Evolutionary conservation across 1,284 basidiomycete species (phyloP), one percentile per base, ranked within the genome.

Genomic region (Ustilago lituana): DNA sequence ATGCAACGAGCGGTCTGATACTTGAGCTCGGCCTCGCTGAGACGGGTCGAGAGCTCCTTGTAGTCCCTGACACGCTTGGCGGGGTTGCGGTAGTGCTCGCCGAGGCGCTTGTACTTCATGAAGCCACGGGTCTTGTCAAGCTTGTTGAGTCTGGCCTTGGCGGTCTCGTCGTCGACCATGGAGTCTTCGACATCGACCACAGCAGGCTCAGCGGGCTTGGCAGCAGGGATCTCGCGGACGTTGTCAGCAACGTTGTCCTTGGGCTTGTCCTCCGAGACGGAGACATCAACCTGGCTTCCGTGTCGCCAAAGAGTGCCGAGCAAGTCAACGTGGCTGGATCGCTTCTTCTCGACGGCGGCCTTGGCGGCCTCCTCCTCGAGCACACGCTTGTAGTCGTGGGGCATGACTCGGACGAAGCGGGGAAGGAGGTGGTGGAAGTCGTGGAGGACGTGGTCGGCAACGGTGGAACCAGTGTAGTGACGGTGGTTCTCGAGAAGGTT

Each of bases 71-170:
- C 55, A 29, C 78, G 78, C 63, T 74, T 77, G 47, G 61, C 46
- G 3, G 78, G 66, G 40, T 53, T 69, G 45, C 78, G 76, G 77
- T 80, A 80, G 57, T 77, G 67, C 69, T 80, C 78, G 44, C 65
- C 72, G 20, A 76, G 75, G 46, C 78, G 75, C 65, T 76, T 74
- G 77, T 80, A 80, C 75, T 79, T 79, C 75, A 77, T 80, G 66
- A 80, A 80, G 58, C 78, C 78, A 27, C 77, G 75, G 27, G 61
- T 67, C 71, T 80, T 80, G 77, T 80, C 78, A 46, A 80, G 66
- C 76, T 80, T 80, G 51, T 51, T 59, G 44, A 78, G 57, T 37
- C 74, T 61, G 23, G 75, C 68, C 64, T 74, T 72, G 46, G 73
- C 66, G 9, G 74, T 74, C 66, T 78, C 78, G 49, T 79, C 78